Conservation (phyloP, 2,329 filamentous ascomycete species). For the Cladosporium sp. region DNA sequence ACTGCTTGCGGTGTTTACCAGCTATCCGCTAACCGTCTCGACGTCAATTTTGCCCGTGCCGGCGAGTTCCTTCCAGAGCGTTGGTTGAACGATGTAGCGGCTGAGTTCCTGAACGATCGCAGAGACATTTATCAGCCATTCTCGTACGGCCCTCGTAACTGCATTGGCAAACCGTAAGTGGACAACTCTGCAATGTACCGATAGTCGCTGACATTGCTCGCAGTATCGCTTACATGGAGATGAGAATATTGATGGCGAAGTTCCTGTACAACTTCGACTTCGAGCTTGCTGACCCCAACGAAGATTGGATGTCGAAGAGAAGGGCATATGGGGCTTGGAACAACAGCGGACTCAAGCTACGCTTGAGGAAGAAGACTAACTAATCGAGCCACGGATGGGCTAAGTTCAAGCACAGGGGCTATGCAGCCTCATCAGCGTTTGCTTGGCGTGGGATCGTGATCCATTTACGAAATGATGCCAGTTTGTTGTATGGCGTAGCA, state of each 20-base stretch:
- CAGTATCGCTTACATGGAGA: conserved; percentile 32
- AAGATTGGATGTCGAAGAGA: conserved; percentile 1
- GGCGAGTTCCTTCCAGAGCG: conserved; percentile 28
- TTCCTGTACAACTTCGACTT: conserved; percentile 39
- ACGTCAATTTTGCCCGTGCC: conserved; percentile 24
- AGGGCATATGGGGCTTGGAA: conserved; percentile 4
- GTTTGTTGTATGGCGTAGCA: too few species aligned
- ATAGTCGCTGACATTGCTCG: background rate
- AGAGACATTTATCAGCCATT: conserved; percentile 25
- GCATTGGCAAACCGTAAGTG: conserved; percentile 19
- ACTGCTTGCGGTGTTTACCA: conserved; percentile 18
- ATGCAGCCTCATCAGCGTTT: too few species aligned
- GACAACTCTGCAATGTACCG: conserved; percentile 1
- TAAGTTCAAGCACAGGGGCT: too few species aligned
- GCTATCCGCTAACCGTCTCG: conserved; percentile 21
- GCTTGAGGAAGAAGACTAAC: background rate
- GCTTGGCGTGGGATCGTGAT: too few species aligned
- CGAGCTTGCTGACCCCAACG: conserved; percentile 16
- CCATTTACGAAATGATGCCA: too few species aligned
- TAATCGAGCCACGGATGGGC: background rate
- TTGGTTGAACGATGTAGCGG: conserved; percentile 23
- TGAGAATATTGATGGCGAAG: conserved; percentile 34
- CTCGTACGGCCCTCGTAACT: conserved; percentile 28
- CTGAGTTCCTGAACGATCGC: conserved; percentile 11
- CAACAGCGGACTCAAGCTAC: conserved; percentile 1